Percentiles rank a stretch among this genome's conserved stretches.
These are phyloP conservation scores for Eleusine coracana DNA, from an alignment of 176 grass and related monocot species.

Conservation along the genomic window DNA sequence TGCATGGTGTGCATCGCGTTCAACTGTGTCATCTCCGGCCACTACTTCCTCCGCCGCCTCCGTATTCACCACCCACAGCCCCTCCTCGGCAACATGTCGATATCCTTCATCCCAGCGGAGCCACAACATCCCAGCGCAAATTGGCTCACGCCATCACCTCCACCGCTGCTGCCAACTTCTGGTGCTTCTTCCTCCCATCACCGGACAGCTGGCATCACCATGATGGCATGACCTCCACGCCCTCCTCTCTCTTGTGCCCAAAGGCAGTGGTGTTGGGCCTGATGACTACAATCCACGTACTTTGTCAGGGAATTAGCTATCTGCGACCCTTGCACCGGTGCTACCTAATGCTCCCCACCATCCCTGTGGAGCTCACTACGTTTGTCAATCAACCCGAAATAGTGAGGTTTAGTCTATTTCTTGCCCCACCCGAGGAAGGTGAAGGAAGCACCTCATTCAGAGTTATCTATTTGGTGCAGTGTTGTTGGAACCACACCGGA, in stretches of 20 bases:
- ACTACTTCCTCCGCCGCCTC: too few species aligned
- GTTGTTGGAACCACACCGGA: too few species aligned
- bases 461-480: conserved; percentile 20
- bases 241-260: not conserved
- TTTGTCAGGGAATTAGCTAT: not conserved
- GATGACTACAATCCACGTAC: not conserved
- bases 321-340: not conserved
- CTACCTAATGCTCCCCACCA: not conserved
- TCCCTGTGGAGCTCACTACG: not conserved
- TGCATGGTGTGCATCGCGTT: too few species aligned
- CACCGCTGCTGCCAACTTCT: not conserved
- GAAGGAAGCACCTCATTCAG: not conserved
- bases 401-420: not conserved
- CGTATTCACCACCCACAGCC: too few species aligned
- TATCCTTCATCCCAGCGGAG: too few species aligned
- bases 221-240: not conserved
- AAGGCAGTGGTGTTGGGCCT: not conserved
- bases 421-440: not conserved
- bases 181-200: not conserved
- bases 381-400: not conserved
- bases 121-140: too few species aligned
- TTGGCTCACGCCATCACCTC: too few species aligned
- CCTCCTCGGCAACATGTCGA: too few species aligned
- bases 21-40: too few species aligned
- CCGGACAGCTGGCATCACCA: not conserved